phyloP scores from a whole-genome alignment of 2,329 filamentous ascomycete species.

The Plectosphaerella cucumerina region DNA sequence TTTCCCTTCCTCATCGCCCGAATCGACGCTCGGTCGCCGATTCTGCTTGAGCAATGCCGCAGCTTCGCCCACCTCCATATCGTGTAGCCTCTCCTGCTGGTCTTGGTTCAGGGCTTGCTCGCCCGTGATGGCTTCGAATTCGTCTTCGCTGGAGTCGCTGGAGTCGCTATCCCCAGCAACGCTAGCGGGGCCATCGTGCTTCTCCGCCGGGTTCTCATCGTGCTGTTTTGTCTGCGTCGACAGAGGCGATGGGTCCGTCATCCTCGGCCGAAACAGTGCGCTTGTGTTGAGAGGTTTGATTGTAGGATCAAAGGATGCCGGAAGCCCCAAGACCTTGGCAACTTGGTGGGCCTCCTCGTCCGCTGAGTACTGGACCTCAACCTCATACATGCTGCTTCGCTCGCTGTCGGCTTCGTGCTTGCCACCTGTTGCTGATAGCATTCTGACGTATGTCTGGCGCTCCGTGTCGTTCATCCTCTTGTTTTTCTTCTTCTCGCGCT shows the following conservation, averaged over 20 bases:
- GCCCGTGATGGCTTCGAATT: conserved; percentile 35
- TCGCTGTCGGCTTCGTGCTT: conserved; percentile 56
- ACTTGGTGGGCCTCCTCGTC: conserved; percentile 64
- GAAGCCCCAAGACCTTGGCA: conserved; percentile 58
- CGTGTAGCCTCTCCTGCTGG: conserved; percentile 51
- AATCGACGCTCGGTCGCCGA: conserved; percentile 22
- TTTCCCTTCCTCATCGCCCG: conserved; percentile 26
- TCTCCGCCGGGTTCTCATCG: not conserved
- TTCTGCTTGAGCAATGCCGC: conserved; percentile 38
- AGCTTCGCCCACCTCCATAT: conserved; percentile 58
- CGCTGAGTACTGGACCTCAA: conserved; percentile 49
- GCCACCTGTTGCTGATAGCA: conserved; percentile 61
- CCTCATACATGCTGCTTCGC: conserved; percentile 46
- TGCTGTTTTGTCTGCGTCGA: not conserved
- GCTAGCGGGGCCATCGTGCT: not conserved
- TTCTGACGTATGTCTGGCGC: conserved; percentile 71
- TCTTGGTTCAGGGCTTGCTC: conserved; percentile 38
- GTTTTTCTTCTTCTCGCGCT: conserved; percentile 83
- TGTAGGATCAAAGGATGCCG: conserved; percentile 59
- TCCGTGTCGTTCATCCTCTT: conserved; percentile 76
- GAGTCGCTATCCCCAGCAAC: conserved; percentile 31
- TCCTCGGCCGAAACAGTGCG: not conserved
- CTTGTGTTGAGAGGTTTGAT: conserved; percentile 48
- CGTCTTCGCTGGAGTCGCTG: conserved; percentile 32
- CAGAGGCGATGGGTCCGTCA: not conserved